Percentiles rank a stretch among this genome's conserved stretches.
phyloP scores from a whole-genome alignment of 345 rosid genomes.

The Populus tremula region DNA sequence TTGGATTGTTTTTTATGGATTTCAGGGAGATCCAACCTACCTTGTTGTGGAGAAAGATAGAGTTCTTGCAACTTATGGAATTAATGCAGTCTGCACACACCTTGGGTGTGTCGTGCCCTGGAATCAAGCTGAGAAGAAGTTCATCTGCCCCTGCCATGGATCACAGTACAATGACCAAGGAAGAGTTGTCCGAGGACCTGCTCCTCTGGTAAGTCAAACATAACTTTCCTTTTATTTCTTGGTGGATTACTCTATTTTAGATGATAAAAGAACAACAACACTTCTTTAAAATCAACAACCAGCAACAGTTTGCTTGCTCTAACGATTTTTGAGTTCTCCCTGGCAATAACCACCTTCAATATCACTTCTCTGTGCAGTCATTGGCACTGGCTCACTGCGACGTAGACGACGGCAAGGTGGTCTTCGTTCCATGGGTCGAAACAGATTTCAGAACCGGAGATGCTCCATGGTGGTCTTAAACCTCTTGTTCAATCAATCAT shows the following conservation, averaged over 20 bases:
- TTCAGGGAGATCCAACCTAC: conserved; percentile 96
- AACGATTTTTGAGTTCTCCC: not conserved
- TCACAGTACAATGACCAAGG: conserved; percentile 98
- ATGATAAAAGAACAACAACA: not conserved
- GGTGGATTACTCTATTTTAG: not conserved
- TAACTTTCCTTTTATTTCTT: not conserved
- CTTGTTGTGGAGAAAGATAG: conserved; percentile 87
- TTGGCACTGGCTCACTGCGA: conserved; percentile 88
- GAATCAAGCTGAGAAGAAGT: conserved; percentile 85
- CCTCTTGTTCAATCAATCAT: not conserved
- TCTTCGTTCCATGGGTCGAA: conserved; percentile 86
- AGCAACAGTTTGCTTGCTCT: not conserved
- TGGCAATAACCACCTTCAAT: not conserved
- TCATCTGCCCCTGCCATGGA: conserved; percentile 95
- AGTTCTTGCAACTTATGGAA: conserved; percentile 76
- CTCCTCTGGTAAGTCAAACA: conserved; percentile 69
- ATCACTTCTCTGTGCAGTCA: conserved; percentile 43
- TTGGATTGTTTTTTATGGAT: not conserved
- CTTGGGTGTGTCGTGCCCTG: conserved; percentile 96
- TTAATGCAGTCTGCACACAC: conserved; percentile 88
- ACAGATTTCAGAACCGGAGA: conserved; percentile 99
- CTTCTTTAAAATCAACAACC: not conserved
- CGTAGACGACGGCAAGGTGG: conserved; percentile 73
- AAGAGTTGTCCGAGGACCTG: conserved; percentile 94
- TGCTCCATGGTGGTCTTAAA: conserved; percentile 85